Conservation (phyloP, 2,329 filamentous ascomycete species). For the Pyrenochaeta sp. region DNA sequence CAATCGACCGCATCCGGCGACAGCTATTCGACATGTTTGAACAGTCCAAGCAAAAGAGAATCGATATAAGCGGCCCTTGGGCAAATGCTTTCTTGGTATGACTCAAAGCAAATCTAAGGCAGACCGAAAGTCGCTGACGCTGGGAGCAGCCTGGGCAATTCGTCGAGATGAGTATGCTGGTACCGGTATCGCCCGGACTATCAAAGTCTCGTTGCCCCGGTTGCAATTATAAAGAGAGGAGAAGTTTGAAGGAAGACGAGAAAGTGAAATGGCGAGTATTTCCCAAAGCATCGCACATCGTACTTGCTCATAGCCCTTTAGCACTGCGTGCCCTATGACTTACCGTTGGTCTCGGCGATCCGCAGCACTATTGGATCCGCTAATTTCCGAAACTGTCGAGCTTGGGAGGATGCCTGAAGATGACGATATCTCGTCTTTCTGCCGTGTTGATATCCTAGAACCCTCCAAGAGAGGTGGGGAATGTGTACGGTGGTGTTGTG, state of each 20-base stretch:
- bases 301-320: background rate
- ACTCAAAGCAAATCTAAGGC: background rate
- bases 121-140: background rate
- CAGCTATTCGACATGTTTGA: constrained; percentile 4
- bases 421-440: no score
- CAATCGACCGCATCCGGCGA: background rate
- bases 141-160: constrained; percentile 1
- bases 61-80: constrained; percentile 1
- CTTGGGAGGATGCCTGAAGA: no score
- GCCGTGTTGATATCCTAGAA: no score
- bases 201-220: background rate
- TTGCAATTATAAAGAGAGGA: background rate
- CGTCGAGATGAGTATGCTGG: constrained; percentile 3
- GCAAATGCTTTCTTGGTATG: background rate
- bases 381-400: background rate
- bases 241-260: background rate
- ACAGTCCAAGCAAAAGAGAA: background rate
- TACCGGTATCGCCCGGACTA: background rate
- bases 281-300: background rate
- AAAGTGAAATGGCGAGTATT: background rate
- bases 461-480: no score
- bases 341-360: background rate
- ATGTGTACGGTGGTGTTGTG: no score
- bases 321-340: background rate
- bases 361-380: background rate